Evolutionary conservation across 495 filamentous ascomycete genomes (phyloP), one percentile per base, ranked within the genome.

Genomic region (Penicillium angulare): DNA sequence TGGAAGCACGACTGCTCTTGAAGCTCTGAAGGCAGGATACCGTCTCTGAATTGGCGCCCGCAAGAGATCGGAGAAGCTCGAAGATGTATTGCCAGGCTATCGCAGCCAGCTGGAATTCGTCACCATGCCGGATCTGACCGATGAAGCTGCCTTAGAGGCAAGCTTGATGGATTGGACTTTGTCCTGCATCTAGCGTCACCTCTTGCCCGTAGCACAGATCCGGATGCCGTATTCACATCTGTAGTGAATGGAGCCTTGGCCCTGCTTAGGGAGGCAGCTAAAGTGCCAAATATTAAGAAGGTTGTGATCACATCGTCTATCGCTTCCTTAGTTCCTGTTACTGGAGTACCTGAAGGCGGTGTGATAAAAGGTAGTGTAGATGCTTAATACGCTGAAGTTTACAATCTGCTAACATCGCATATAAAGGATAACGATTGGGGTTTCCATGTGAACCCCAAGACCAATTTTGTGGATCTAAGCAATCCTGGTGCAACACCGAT

Each of bases 111-210:
- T 68, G 4, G 63, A 70, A 40, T 70, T 63, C 43, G 60, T 58
- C 7, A 57, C 62, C 15, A 42, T 73, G 15, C 52, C 69, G 5
- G 66, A 74, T 21, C 49, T 75, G 23, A 68, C 65, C 0, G 34
- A 59, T 3, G 56, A 64, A 18, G 38, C 49, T 10, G 66, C 61
- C 3, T 73, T 67, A 21, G 43, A 43, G 66, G 52, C 0, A 51
- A 66, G 31, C 56, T 73, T 1, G 52, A 60, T 2, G 71, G 63
- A 0, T 64, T 64, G n/a, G 66, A 68, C 42, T 72, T 68, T 36
- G 57, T 75, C 7, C 43, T 75, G 10, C 69, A 75, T 47, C 52
- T 72, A 15, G 72, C 72, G 18, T 74, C 72, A 0, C 72, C 72
- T 38, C 52, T 76, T 16, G 38, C 61, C 3, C 57, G 43, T 18